Evolutionary conservation across 371 early-diverging fungal genomes (phyloP), one percentile per base, ranked within the genome.

Genomic region (Actinomucor elegans): DNA sequence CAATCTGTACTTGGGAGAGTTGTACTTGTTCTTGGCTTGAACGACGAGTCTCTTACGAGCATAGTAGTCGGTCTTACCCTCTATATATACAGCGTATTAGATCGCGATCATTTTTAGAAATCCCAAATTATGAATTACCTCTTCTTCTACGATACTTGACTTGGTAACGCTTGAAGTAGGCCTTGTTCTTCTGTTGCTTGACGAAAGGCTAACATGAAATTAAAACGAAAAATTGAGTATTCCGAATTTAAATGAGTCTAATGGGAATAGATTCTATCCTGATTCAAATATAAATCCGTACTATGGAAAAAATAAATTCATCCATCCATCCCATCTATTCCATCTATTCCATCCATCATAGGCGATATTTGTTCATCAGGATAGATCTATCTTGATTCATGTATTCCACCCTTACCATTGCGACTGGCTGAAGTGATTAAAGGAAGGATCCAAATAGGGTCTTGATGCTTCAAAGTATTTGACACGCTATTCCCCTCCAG

Each of bases 31-130:
- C 91, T 96, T 96, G 80, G 98, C 99, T 87, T 99, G 99, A 77
- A 90, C 87, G 24, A 99, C 90, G 57, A 99, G 83, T 73, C 97
- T 92, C 89, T 94, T 97, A 74, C 99, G 91, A 69, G 99, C 98
- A 80, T 96, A 97, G 97, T 99, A 99, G 87, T 99, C 99, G 71
- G 99, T 99, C 91, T 99, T 99, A 50, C 99, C 98, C 93, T 99
- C 98, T 94, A 64, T 35, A 7, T 7, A 31, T 1, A 12, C 20
- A 24, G 5, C n/a, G n/a, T n/a, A n/a, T n/a, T n/a, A n/a, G n/a
- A n/a, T n/a, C n/a, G n/a, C n/a, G n/a, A n/a, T n/a, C n/a, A n/a
- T 8, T 18, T 37, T 18, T 37, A n/a, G n/a, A n/a, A n/a, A n/a
- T n/a, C n/a, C 20, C n/a, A n/a, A n/a, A n/a, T 4, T 3, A 10